These are phyloP conservation scores for Neocucurbitaria cava DNA, from an alignment of 2,329 filamentous ascomycete species.

Conservation along the genomic window DNA sequence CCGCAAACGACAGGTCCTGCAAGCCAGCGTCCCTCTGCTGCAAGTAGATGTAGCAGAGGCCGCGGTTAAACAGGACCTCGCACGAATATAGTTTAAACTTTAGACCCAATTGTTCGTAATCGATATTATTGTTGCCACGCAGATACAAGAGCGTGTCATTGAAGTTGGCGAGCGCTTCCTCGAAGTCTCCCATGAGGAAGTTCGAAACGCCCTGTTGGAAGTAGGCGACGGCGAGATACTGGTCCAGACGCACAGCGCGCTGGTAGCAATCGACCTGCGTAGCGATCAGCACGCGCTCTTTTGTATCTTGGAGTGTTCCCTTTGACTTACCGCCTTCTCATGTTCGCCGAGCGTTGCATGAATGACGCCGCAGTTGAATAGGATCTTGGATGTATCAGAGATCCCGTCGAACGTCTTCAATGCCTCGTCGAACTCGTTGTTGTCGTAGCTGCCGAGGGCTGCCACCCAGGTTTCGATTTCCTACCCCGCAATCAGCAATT, in stretches of 20 bases:
- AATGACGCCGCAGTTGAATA: slow-evolving; percentile 98
- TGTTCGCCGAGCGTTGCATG: slow-evolving; percentile 96
- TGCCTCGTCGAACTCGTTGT: slow-evolving; percentile 94
- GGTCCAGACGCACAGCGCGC: slow-evolving; percentile 85
- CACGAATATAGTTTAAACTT: slow-evolving; percentile 97
- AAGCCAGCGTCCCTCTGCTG: slow-evolving; percentile 90
- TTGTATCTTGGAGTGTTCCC: background rate
- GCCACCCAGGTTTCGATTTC: slow-evolving; percentile 99
- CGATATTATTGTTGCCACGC: slow-evolving; percentile 94
- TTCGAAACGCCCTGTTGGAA: slow-evolving; percentile 99
- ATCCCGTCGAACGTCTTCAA: slow-evolving; percentile 84
- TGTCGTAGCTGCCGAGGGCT: slow-evolving; percentile 90
- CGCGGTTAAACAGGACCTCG: slow-evolving; percentile 96
- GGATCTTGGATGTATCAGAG: slow-evolving; percentile 94
- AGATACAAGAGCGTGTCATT: slow-evolving; percentile 96
- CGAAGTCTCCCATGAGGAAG: slow-evolving; percentile 94
- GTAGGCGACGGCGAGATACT: slow-evolving; percentile 96
- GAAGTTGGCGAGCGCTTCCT: slow-evolving; percentile 97
- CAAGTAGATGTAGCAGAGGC: slow-evolving; percentile 95
- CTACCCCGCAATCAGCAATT: slow-evolving; percentile 57
- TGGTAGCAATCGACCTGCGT: slow-evolving; percentile 91
- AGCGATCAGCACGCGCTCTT: slow-evolving; percentile 24
- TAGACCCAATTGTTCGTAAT: slow-evolving; percentile 94
- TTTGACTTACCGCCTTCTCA: slow-evolving; percentile 80
- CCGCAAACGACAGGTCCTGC: slow-evolving; percentile 87